Evolutionary conservation across 176 grass and related monocot genomes (phyloP), one percentile per base, ranked within the genome.

Genomic region (Alloteropsis semialata): DNA sequence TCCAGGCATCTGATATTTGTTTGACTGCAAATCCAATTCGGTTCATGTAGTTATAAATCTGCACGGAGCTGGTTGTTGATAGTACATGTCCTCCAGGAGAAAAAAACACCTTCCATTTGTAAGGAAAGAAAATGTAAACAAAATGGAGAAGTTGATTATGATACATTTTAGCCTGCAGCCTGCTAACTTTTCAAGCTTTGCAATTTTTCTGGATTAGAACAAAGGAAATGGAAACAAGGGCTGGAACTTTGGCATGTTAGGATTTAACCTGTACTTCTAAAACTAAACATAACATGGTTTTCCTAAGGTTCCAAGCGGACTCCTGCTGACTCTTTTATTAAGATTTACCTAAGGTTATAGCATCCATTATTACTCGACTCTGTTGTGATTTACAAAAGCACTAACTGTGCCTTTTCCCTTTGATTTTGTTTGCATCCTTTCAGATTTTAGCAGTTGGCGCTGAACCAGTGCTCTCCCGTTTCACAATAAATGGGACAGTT

Each of bases 381-480:
- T 44, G 1, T 18, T 85, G 48, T 48, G 36, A 46, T 78, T 41
- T 30, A 44, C 48, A 59, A 59, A 69, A 88, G 22, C 12, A 36
- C 53, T 85, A 48, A 85, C 21, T 41, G 12, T 22, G 54, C 12
- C 12, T 10, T 55, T 2, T 29, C 0, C 19, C 32, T 37, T 38
- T 45, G 29, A 33, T 16, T 81, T 65, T 4, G 16, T 88, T 67
- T 80, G 39, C 18, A 76, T 56, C 50, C 57, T 65, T 77, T 90
- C 83, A 96, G 96, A 88, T 99, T 81, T 71, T 99, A 60, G 91
- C 84, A n/a, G 91, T 92, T 60, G 96, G 93, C 65, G 89, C 92
- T 79, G 96, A 98, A 54, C 96, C 87, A 74, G 30, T 85, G 36
- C 91, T 99, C 15, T 89, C 82, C 55, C 91, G 85, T 76, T 90